Evolutionary conservation across 208 protist genomes (phyloP).

Genomic region (Lotmaria passim): DNA sequence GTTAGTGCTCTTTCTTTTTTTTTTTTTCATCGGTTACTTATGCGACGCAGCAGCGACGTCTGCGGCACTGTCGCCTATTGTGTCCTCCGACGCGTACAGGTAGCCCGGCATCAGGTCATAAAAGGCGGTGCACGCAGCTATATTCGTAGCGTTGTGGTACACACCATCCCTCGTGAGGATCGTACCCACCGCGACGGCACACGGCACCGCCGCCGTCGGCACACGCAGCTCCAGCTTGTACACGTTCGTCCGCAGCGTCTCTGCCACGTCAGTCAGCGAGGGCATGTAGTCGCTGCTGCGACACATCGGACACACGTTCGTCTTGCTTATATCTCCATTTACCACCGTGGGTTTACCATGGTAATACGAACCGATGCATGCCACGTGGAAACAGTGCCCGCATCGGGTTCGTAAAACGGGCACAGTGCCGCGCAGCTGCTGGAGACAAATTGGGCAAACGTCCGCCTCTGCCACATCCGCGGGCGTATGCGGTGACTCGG

Average conservation of each 20-base stretch:
- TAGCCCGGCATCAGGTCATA: conserved; percentile 27
- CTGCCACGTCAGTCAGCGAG: conserved; percentile 15
- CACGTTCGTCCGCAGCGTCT: conserved; percentile 32
- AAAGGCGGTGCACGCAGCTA: conserved; percentile 36
- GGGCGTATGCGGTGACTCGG: too few relatives aligned
- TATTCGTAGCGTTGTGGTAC: conserved; percentile 58
- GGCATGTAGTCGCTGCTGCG: conserved; percentile 38
- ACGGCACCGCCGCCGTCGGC: conserved; percentile 5
- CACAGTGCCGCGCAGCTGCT: conserved; percentile 28
- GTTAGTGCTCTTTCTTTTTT: neutral
- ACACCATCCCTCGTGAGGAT: conserved; percentile 43
- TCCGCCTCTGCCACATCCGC: conserved; percentile 18
- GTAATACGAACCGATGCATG: conserved; percentile 46
- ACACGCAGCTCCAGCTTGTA: conserved; percentile 36
- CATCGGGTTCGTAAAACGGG: conserved; percentile 45
- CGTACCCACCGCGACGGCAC: conserved; percentile 40
- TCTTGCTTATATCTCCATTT: conserved; percentile 34
- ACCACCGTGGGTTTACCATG: conserved; percentile 28
- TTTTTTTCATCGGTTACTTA: neutral
- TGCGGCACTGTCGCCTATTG: neutral
- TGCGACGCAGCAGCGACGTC: neutral
- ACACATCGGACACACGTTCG: conserved; percentile 48
- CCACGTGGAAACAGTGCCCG: conserved; percentile 58
- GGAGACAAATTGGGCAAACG: conserved; percentile 47
- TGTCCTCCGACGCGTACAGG: neutral